Evolutionary conservation across 306 rosid species (phyloP).

Genomic region (Castanopsis chinensis): DNA sequence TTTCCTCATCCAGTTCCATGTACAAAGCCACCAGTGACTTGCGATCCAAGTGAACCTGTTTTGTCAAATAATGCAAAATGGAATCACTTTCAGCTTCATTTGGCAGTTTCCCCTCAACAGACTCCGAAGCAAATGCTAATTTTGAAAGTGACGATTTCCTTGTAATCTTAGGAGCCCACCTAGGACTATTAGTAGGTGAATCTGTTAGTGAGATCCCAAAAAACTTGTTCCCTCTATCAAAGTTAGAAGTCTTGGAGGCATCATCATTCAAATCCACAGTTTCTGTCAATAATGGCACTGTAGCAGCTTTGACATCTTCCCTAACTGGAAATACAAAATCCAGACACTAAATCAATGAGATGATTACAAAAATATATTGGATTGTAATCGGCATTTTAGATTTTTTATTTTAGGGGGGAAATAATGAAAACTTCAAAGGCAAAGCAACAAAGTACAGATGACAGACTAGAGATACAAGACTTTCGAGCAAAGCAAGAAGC

Average conservation of each 20-base stretch:
- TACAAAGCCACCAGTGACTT: conserved; percentile 78
- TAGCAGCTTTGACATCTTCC: conserved; percentile 47
- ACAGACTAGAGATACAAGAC: background rate
- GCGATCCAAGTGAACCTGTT: conserved; percentile 73
- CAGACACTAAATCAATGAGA: conserved; percentile 1
- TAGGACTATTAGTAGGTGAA: conserved; percentile 64
- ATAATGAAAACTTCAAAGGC: background rate
- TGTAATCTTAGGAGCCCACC: conserved; percentile 42
- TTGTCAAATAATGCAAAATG: conserved; percentile 46
- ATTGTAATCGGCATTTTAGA: background rate
- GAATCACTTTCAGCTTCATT: conserved; percentile 47
- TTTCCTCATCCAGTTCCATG: conserved; percentile 95
- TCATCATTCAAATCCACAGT: conserved; percentile 51
- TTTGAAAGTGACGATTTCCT: conserved; percentile 57
- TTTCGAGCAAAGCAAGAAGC: background rate
- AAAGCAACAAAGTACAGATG: background rate
- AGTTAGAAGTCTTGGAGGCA: conserved; percentile 45
- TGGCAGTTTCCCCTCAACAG: conserved; percentile 32
- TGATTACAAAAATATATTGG: background rate
- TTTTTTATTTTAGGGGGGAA: background rate
- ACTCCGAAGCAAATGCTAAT: conserved; percentile 47
- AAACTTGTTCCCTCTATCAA: conserved; percentile 55
- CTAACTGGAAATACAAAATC: conserved; percentile 41
- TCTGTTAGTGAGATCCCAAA: conserved; percentile 78
- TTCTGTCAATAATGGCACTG: conserved; percentile 44